These are phyloP conservation scores for Fusarium sp. DNA, from an alignment of 2,329 filamentous ascomycete species.

Conservation along the genomic window DNA sequence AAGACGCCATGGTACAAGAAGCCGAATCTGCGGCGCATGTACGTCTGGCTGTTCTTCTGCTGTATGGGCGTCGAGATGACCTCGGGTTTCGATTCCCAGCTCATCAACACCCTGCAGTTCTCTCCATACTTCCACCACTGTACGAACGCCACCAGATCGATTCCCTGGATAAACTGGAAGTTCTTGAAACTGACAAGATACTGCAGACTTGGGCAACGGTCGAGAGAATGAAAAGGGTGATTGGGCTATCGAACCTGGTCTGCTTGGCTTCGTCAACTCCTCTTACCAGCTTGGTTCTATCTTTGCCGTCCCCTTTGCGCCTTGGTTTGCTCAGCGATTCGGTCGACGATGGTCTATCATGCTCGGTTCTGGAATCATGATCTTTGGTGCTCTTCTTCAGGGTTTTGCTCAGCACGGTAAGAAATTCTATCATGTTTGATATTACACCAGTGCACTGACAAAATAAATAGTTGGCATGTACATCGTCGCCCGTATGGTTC, in stretches of 20 bases:
- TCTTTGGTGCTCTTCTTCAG: slow-evolving; percentile 67
- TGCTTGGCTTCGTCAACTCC: slow-evolving; percentile 64
- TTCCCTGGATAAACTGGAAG: fast-evolving
- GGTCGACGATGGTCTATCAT: slow-evolving; percentile 65
- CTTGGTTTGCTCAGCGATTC: slow-evolving; percentile 62
- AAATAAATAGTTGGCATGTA: slow-evolving; percentile 65
- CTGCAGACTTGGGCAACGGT: slow-evolving; percentile 31
- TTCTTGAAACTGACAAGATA: neutral
- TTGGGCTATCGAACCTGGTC: slow-evolving; percentile 47
- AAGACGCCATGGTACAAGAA: slow-evolving; percentile 65
- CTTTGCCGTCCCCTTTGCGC: slow-evolving; percentile 65
- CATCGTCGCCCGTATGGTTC: slow-evolving; percentile 68
- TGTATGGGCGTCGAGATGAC: slow-evolving; percentile 70
- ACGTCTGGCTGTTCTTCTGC: slow-evolving; percentile 64
- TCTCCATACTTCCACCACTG: slow-evolving; percentile 55
- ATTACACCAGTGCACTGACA: neutral
- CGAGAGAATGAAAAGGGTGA: slow-evolving; percentile 32
- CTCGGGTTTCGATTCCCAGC: slow-evolving; percentile 65
- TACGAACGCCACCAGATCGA: slow-evolving; percentile 16
- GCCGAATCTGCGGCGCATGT: slow-evolving; percentile 64
- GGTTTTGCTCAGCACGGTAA: slow-evolving; percentile 61
- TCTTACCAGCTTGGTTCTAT: slow-evolving; percentile 69
- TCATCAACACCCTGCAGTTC: slow-evolving; percentile 58
- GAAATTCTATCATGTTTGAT: fast-evolving
- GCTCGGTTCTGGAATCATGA: slow-evolving; percentile 66